Percentiles rank a stretch among this genome's conserved stretches.
Evolutionary conservation across 805 yeast genomes (phyloP).

Genomic region (Yarrowia hollandica): DNA sequence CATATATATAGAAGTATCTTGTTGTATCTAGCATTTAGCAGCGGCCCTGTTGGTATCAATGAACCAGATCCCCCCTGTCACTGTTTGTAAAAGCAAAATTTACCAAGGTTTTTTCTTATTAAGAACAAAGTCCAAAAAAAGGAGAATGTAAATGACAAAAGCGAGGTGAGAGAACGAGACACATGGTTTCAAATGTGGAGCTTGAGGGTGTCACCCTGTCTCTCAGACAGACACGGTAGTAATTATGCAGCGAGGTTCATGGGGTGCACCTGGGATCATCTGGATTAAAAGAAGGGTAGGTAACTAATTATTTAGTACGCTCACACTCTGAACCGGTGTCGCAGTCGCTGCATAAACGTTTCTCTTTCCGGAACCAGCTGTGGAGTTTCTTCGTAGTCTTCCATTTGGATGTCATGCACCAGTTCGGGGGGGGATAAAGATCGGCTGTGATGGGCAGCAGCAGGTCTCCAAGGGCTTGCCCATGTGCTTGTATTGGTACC

Average conservation of each 20-base stretch:
- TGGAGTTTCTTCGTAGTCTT: background rate
- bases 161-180: background rate
- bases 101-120: background rate
- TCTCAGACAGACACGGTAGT: too few species aligned
- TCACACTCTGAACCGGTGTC: background rate
- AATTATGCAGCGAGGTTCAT: too few species aligned
- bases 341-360: background rate
- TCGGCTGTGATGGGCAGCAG: background rate
- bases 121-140: background rate
- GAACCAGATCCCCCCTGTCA: background rate
- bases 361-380: background rate
- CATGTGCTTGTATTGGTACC: background rate
- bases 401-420: too few species aligned
- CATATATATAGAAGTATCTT: too few species aligned
- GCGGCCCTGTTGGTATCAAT: too few species aligned
- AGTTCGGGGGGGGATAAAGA: background rate
- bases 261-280: background rate
- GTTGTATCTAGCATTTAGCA: too few species aligned
- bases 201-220: too few species aligned
- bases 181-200: background rate
- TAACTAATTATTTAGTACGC: too few species aligned
- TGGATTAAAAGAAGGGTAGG: too few species aligned
- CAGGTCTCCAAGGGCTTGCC: conserved; percentile 2
- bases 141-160: too few species aligned
- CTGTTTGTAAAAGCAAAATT: background rate